Percentiles rank a stretch among this genome's conserved stretches.
Conservation (phyloP, 768 basidiomycete genomes). For the Termitomyces sp. region DNA sequence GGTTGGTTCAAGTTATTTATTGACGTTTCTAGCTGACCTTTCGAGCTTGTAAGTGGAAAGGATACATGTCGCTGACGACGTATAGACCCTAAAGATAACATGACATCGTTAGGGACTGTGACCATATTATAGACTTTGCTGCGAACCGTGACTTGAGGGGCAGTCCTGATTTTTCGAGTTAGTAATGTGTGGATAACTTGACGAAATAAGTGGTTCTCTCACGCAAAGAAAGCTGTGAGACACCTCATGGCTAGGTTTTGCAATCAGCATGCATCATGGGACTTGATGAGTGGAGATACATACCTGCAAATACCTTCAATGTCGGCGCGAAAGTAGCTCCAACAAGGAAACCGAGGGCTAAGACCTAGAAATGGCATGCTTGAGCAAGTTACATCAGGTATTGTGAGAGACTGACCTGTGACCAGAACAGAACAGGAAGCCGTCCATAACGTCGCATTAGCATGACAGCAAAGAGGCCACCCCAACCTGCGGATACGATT, state of each 20-base stretch:
- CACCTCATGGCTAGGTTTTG: slow-evolving; percentile 47
- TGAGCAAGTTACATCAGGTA: neutral
- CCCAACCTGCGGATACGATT: slow-evolving; percentile 39
- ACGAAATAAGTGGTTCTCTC: slow-evolving; percentile 4
- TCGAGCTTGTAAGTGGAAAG: slow-evolving; percentile 65
- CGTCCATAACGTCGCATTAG: slow-evolving; percentile 59
- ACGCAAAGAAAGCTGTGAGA: slow-evolving; percentile 54
- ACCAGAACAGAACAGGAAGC: slow-evolving; percentile 68
- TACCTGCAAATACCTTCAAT: slow-evolving; percentile 46
- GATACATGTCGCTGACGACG: slow-evolving; percentile 58
- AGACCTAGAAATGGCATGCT: slow-evolving; percentile 28
- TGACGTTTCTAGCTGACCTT: slow-evolving; percentile 39
- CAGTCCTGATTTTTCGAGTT: slow-evolving; percentile 1
- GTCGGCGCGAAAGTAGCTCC: slow-evolving; percentile 53
- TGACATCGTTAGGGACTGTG: neutral
- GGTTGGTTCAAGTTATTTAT: neutral
- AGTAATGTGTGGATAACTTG: neutral
- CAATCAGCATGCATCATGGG: neutral
- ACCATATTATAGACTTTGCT: neutral
- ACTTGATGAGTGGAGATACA: neutral
- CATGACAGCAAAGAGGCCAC: slow-evolving; percentile 60
- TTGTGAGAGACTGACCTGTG: slow-evolving; percentile 37
- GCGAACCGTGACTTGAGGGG: slow-evolving; percentile 55
- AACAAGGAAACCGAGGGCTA: slow-evolving; percentile 54
- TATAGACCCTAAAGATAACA: slow-evolving; percentile 42